Evolutionary conservation across 352 stramenopile genomes (phyloP).

Genomic region (Pythium myriotylum): DNA sequence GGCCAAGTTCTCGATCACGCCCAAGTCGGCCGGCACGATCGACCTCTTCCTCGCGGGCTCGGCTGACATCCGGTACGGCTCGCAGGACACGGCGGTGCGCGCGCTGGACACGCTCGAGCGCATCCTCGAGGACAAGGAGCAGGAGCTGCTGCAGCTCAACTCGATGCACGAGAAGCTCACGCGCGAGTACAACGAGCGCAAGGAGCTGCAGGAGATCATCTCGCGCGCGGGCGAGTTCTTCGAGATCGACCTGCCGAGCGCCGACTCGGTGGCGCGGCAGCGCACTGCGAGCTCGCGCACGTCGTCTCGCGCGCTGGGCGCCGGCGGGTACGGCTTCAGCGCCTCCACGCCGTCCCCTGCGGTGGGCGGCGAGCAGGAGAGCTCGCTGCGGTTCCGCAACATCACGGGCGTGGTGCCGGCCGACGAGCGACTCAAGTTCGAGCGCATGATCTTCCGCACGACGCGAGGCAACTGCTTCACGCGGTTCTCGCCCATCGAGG

Average conservation of each 20-base stretch:
- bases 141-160: slow-evolving; percentile 97
- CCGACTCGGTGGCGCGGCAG: slow-evolving; percentile 27
- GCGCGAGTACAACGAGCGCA: slow-evolving; percentile 96
- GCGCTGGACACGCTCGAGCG: slow-evolving; percentile 95
- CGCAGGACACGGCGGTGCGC: slow-evolving; percentile 74
- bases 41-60: slow-evolving; percentile 78
- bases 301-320: slow-evolving; percentile 39
- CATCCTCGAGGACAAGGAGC: slow-evolving; percentile 96
- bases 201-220: slow-evolving; percentile 87
- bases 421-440: slow-evolving; percentile 95
- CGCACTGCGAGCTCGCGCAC: slow-evolving; percentile 58
- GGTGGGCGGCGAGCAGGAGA: slow-evolving; percentile 37
- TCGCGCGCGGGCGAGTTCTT: slow-evolving; percentile 81
- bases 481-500: slow-evolving; percentile 96
- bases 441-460: slow-evolving; percentile 98
- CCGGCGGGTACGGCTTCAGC: slow-evolving; percentile 54
- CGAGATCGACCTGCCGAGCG: slow-evolving; percentile 71
- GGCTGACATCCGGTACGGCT: slow-evolving; percentile 78
- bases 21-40: slow-evolving; percentile 68
- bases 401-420: slow-evolving; percentile 94
- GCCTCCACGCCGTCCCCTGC: slow-evolving; percentile 21
- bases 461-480: slow-evolving; percentile 99
- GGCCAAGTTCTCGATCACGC: slow-evolving; percentile 92
- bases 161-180: slow-evolving; percentile 98
- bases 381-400: slow-evolving; percentile 90